phyloP scores from a whole-genome alignment of 345 rosid species.

The Excoecaria agallocha region DNA sequence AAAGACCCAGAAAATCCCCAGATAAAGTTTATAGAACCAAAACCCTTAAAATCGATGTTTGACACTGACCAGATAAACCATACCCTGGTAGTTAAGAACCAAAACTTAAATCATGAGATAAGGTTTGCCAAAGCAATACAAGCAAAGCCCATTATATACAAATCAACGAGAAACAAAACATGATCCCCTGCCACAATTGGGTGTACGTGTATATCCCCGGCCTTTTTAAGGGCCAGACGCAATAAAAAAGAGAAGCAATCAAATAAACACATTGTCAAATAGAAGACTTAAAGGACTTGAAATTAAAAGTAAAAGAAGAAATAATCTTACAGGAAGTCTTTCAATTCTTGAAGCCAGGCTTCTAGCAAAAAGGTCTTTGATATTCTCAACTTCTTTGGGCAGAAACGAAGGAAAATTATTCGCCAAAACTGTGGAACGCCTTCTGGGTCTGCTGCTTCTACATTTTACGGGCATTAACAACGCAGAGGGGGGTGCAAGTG shows the following conservation, averaged over 20 bases:
- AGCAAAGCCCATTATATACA: background rate
- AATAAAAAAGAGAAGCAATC: no score
- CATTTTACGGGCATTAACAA: background rate
- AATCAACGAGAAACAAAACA: background rate
- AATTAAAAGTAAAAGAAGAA: background rate
- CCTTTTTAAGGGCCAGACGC: no score
- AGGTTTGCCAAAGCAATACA: background rate
- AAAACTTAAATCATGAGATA: no score
- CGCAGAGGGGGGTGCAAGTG: slow-evolving; percentile 17
- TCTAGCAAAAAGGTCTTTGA: slow-evolving; percentile 54
- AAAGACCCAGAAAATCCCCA: no score
- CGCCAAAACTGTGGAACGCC: slow-evolving; percentile 24
- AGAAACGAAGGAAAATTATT: slow-evolving; percentile 55
- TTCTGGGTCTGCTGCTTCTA: slow-evolving; percentile 10
- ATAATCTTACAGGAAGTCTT: slow-evolving; percentile 51
- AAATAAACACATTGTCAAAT: background rate
- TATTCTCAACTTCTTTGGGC: slow-evolving; percentile 51
- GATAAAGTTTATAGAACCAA: no score
- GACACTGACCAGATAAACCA: no score
- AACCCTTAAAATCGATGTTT: no score
- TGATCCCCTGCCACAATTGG: background rate
- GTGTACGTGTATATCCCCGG: no score
- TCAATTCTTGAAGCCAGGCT: slow-evolving; percentile 58
- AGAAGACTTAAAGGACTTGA: background rate
- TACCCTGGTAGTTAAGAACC: no score